Percentiles rank a stretch among this genome's conserved stretches.
These are phyloP conservation scores for Russula virescens DNA, from an alignment of 768 basidiomycete genomes.

Conservation along the genomic window DNA sequence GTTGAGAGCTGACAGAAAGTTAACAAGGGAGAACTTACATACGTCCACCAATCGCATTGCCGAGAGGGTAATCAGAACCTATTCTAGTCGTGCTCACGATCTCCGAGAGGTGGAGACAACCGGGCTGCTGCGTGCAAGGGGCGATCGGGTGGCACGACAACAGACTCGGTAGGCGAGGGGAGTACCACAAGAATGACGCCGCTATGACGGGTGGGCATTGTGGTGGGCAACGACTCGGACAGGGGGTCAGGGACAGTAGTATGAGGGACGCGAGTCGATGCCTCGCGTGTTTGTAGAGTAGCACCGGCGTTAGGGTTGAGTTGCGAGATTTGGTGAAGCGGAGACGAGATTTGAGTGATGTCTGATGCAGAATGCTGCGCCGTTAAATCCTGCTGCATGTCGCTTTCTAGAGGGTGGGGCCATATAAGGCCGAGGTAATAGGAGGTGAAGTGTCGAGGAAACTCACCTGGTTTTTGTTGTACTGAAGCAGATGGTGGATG, in stretches of 20 bases:
- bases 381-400: not conserved
- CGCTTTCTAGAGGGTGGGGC: not conserved
- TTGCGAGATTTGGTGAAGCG: not conserved
- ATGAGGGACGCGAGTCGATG: not conserved
- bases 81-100: no score
- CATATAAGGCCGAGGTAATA: no score
- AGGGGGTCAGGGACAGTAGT: not conserved
- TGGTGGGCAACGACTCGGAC: no score
- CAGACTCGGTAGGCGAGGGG: not conserved
- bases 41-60: no score
- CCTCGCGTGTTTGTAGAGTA: not conserved
- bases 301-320: not conserved
- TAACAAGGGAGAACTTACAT: no score
- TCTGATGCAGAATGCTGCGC: not conserved
- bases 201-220: not conserved
- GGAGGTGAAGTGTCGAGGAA: no score
- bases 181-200: not conserved
- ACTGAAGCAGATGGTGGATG: no score
- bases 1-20: no score
- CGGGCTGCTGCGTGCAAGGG: no score
- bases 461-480: no score
- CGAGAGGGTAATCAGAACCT: no score
- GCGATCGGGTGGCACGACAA: not conserved
- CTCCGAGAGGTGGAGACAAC: no score
- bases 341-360: not conserved